Evolutionary conservation across 1,284 basidiomycete genomes (phyloP), one percentile per base, ranked within the genome.

Genomic region (Inonotus hispidus): DNA sequence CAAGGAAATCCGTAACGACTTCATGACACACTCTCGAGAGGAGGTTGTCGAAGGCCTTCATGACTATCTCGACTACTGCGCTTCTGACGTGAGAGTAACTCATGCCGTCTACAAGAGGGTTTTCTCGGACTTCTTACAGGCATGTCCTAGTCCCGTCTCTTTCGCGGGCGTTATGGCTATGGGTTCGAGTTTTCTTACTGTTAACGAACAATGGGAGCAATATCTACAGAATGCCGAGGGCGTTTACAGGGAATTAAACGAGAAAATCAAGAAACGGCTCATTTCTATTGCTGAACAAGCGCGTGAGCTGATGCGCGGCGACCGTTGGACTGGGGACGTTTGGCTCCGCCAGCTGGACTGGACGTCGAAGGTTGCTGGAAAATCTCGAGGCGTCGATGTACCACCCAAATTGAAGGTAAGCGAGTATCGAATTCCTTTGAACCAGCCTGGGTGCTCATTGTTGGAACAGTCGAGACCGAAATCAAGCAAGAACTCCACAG

Each of bases 301-400:
- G 27, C 76, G 81, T 73, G 68, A 64, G 27, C 63, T 83, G 67
- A 76, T 81, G 77, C 75, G 74, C 37, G 70, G 69, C n/a, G 72
- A 68, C 68, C 70, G 43, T 53, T 93, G 90, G 86, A 83, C 83
- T 65, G 79, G 83, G 1, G 91, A 96, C 71, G 82, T 87, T 1
- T 99, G 95, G 95, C 75, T 94, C 16, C 82, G 80, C 53, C 97
- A 99, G 72, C 77, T 99, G 57, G 95, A 99, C 72, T 99, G 96
- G 96, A 87, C 90, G 1, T 93, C 93, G 0, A 98, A 98, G 73
- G 79, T 79, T 10, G 84, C 84, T 1, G 85, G 88, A n/a, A 84
- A 88, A 68, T 83, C 84, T 8, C 78, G 88, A 69, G 88, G 88
- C 0, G 68, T 87, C 13, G 59, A 61, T n/a, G 25, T 35, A 3